Evolutionary conservation across 371 early-diverging fungal species (phyloP).

Genomic region (Blakeslea trispora): DNA sequence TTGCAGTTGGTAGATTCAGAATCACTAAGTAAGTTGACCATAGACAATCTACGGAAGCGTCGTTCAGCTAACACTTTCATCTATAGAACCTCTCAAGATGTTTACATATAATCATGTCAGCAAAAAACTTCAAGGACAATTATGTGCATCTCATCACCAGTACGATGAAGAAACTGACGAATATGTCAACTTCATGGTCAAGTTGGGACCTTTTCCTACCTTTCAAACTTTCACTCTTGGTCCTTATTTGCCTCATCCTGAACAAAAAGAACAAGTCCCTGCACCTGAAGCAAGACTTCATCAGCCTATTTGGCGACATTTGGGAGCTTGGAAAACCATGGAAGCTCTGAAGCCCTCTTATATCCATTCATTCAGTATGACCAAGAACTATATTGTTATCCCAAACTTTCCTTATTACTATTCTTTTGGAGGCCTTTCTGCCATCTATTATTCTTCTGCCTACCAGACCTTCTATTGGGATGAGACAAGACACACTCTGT

Average conservation of each 20-base stretch:
- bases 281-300: constrained; percentile 28
- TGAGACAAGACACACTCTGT: constrained; percentile 47
- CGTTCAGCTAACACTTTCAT: background rate
- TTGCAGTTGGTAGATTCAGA: constrained; percentile 60
- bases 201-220: constrained; percentile 44
- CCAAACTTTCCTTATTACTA: constrained; percentile 65
- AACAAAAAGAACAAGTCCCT: constrained; percentile 17
- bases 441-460: constrained; percentile 57
- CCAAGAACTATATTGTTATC: constrained; percentile 66
- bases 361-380: constrained; percentile 65
- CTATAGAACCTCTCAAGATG: constrained; percentile 51
- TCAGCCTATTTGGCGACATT: constrained; percentile 48
- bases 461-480: constrained; percentile 63
- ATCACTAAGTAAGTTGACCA: constrained; percentile 36
- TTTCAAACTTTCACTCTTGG: constrained; percentile 41
- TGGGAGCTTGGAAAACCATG: constrained; percentile 48
- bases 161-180: constrained; percentile 52
- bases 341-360: constrained; percentile 52
- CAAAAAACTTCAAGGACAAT: constrained; percentile 45
- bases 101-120: constrained; percentile 54
- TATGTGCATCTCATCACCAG: constrained; percentile 55
- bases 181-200: constrained; percentile 54
- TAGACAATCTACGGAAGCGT: background rate
- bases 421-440: constrained; percentile 57
- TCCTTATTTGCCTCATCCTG: constrained; percentile 28